Evolutionary conservation across 2,329 filamentous ascomycete genomes (phyloP).

Genomic region (Emergomyces africanus): DNA sequence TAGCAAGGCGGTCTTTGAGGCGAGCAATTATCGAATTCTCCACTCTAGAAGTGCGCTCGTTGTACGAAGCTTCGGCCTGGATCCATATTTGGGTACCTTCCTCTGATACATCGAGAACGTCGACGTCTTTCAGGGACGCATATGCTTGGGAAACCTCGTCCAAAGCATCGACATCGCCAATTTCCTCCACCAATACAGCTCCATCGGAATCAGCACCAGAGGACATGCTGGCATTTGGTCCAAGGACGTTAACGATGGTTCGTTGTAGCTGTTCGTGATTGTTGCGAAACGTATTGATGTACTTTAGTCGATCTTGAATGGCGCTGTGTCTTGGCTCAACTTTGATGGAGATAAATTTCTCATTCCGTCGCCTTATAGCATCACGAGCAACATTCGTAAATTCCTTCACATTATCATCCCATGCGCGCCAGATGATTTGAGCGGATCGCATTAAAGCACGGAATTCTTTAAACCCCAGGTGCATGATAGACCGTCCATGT

Average conservation of each 20-base stretch:
- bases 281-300: conserved; percentile 86
- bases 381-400: conserved; percentile 97
- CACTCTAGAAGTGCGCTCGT: conserved; percentile 89
- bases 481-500: conserved; percentile 75
- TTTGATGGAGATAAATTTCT: conserved; percentile 98
- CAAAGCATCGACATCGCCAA: conserved; percentile 93
- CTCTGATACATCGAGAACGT: conserved; percentile 80
- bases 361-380: conserved; percentile 80
- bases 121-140: conserved; percentile 84
- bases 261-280: conserved; percentile 96
- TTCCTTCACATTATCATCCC: conserved; percentile 94
- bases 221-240: conserved; percentile 49
- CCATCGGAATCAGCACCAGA: conserved; percentile 39
- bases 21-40: conserved; percentile 98
- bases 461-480: conserved; percentile 87
- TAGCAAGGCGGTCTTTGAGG: conserved; percentile 80
- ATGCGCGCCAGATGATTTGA: conserved; percentile 75
- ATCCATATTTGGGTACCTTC: conserved; percentile 89
- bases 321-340: conserved; percentile 77
- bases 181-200: conserved; percentile 72
- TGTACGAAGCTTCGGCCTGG: conserved; percentile 89
- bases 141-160: conserved; percentile 94
- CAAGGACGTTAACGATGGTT: conserved; percentile 94
- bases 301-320: conserved; percentile 80
- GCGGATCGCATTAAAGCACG: conserved; percentile 70